phyloP scores from a whole-genome alignment of 306 rosid species.

The Rosa chinensis region DNA sequence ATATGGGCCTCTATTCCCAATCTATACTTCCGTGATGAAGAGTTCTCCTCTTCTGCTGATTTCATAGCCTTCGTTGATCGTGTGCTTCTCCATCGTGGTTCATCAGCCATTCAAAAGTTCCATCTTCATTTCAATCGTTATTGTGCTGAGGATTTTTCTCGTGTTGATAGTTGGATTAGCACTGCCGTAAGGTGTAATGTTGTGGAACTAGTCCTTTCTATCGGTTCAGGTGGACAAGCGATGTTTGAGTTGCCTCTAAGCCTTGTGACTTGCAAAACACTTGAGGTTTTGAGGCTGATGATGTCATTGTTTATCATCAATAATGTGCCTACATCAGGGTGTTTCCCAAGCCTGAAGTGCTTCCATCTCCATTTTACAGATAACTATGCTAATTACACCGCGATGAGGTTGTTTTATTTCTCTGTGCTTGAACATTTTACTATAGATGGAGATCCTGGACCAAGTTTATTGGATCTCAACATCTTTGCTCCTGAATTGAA shows the following conservation, averaged over 20 bases:
- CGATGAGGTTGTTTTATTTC: neutral
- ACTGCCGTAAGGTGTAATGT: neutral
- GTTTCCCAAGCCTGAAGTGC: neutral
- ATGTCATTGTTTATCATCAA: neutral
- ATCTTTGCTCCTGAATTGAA: neutral
- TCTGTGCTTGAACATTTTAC: neutral
- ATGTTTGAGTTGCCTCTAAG: neutral
- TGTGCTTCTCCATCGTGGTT: neutral
- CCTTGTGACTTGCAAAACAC: neutral
- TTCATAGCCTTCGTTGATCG: neutral
- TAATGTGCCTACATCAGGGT: neutral
- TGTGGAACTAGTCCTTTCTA: neutral
- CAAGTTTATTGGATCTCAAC: neutral
- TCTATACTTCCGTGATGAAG: neutral
- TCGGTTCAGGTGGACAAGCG: neutral
- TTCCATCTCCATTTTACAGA: neutral
- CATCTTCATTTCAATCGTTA: neutral
- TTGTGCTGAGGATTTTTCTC: neutral
- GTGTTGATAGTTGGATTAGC: neutral
- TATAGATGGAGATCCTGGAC: neutral
- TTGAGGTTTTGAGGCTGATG: neutral
- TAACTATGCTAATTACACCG: no score
- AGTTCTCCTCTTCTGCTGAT: neutral
- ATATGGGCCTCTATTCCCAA: neutral
- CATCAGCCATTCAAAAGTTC: neutral